Evolutionary conservation across 306 rosid genomes (phyloP).

Genomic region (Lupinus albus): DNA sequence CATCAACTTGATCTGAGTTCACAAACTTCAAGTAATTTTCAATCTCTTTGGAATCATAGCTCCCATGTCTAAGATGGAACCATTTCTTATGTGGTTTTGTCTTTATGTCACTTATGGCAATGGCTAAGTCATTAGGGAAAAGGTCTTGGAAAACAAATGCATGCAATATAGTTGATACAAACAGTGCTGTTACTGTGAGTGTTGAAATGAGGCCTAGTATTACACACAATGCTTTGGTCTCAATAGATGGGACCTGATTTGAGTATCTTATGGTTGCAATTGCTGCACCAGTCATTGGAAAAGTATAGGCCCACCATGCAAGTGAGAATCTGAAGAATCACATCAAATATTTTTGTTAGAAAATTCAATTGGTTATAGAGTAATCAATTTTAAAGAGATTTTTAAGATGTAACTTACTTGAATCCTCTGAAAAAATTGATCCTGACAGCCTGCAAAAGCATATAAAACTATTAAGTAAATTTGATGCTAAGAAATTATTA

Average conservation of each 20-base stretch:
- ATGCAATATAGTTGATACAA: constrained; percentile 63
- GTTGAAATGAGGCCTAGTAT: constrained; percentile 54
- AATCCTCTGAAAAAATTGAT: constrained; percentile 80
- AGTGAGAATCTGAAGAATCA: constrained; percentile 68
- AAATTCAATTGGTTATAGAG: background rate
- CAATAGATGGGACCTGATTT: constrained; percentile 54
- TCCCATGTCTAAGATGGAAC: constrained; percentile 58
- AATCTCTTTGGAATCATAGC: constrained; percentile 58
- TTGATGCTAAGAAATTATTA: background rate
- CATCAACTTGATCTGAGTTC: constrained; percentile 40
- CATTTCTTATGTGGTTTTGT: constrained; percentile 58
- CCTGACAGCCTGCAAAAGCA: constrained; percentile 72
- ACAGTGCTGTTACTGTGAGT: constrained; percentile 57
- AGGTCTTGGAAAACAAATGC: constrained; percentile 76
- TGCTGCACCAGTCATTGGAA: constrained; percentile 99
- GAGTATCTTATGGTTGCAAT: constrained; percentile 88
- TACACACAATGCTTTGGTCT: constrained; percentile 61
- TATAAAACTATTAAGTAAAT: constrained; percentile 27
- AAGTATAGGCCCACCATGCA: constrained; percentile 99
- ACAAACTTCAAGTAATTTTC: constrained; percentile 71
- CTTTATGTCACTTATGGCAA: constrained; percentile 81
- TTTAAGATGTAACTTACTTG: constrained; percentile 51
- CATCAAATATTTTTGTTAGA: constrained; percentile 34
- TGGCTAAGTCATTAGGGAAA: constrained; percentile 90
- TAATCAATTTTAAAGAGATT: background rate